A percentile compares a stretch with the other conserved stretches of the same genome.
Conservation (phyloP, 2,329 filamentous ascomycete species). For the Esteya vermicola region DNA sequence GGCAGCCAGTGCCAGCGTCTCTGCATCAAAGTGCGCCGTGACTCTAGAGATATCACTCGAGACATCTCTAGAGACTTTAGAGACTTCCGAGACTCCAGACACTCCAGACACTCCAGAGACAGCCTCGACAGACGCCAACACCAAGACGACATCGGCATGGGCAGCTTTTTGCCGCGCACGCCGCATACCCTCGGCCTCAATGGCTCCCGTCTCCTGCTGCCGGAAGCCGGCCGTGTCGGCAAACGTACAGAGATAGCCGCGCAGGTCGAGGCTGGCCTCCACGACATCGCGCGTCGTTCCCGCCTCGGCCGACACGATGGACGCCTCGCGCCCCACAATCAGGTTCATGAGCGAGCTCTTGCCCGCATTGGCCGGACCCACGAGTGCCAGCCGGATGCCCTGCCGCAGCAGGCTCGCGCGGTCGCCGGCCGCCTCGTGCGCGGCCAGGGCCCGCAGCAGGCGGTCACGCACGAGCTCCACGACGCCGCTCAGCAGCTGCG, state of each 20-base stretch:
- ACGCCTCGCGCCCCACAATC: slow-evolving; percentile 81
- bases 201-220: background rate
- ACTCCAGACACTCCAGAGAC: too few species aligned
- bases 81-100: too few species aligned
- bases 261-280: slow-evolving; percentile 78
- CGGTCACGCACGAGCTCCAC: slow-evolving; percentile 43
- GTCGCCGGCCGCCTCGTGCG: slow-evolving; percentile 64
- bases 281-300: slow-evolving; percentile 91
- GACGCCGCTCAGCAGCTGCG: slow-evolving; percentile 57
- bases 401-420: slow-evolving; percentile 71
- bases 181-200: slow-evolving; percentile 77
- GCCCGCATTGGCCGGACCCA: slow-evolving; percentile 86
- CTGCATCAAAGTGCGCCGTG: slow-evolving; percentile 36
- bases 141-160: slow-evolving; percentile 74
- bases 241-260: slow-evolving; percentile 83
- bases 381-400: slow-evolving; percentile 72
- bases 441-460: slow-evolving; percentile 48
- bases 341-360: slow-evolving; percentile 90
- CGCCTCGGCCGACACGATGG: slow-evolving; percentile 85
- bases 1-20: slow-evolving; percentile 39
- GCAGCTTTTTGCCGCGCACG: slow-evolving; percentile 68
- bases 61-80: too few species aligned
- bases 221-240: slow-evolving; percentile 89
- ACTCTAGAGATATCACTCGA: too few species aligned
- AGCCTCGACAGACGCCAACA: slow-evolving; percentile 70